Percentiles rank a stretch among this genome's conserved stretches.
Evolutionary conservation across 495 filamentous ascomycete genomes (phyloP).

Genomic region (Trichoderma orchidacearum): DNA sequence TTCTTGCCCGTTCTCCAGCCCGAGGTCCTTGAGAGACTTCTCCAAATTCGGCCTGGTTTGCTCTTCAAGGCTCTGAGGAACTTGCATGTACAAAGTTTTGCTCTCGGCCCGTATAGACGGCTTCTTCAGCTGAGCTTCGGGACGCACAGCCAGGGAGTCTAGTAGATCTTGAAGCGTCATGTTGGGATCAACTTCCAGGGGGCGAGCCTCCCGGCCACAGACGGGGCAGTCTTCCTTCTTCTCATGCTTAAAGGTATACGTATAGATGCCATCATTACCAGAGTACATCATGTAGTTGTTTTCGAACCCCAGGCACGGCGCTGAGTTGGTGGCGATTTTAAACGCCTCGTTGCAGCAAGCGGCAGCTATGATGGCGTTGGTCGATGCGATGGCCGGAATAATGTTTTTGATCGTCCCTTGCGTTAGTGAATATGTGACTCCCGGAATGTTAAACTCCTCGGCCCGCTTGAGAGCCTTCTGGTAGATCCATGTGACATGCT

Average conservation of each 20-base stretch:
- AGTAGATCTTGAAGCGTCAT: slow-evolving; percentile 75
- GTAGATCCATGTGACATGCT: slow-evolving; percentile 95
- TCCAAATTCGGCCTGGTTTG: slow-evolving; percentile 69
- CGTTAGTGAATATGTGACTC: slow-evolving; percentile 91
- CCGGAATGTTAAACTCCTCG: slow-evolving; percentile 76
- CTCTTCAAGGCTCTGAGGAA: slow-evolving; percentile 65
- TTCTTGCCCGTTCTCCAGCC: slow-evolving; percentile 31
- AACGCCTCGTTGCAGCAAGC: slow-evolving; percentile 92
- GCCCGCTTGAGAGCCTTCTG: slow-evolving; percentile 70
- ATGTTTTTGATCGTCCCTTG: slow-evolving; percentile 99
- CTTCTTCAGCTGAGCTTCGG: slow-evolving; percentile 82
- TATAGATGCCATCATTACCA: slow-evolving; percentile 89
- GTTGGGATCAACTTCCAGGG: slow-evolving; percentile 53
- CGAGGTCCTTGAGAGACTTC: slow-evolving; percentile 48
- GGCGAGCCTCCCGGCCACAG: slow-evolving; percentile 69
- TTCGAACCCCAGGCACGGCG: slow-evolving; percentile 52
- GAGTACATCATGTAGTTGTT: slow-evolving; percentile 99
- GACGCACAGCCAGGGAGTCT: slow-evolving; percentile 65
- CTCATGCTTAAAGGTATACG: slow-evolving; percentile 88
- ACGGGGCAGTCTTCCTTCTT: slow-evolving; percentile 90
- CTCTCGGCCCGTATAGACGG: slow-evolving; percentile 72
- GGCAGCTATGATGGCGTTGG: slow-evolving; percentile 92
- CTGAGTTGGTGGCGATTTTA: slow-evolving; percentile 76
- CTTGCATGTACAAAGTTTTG: slow-evolving; percentile 81
- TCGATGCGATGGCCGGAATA: slow-evolving; percentile 95